phyloP scores from a whole-genome alignment of 2,329 filamentous ascomycete genomes.

The Emericellopsis atlantica region DNA sequence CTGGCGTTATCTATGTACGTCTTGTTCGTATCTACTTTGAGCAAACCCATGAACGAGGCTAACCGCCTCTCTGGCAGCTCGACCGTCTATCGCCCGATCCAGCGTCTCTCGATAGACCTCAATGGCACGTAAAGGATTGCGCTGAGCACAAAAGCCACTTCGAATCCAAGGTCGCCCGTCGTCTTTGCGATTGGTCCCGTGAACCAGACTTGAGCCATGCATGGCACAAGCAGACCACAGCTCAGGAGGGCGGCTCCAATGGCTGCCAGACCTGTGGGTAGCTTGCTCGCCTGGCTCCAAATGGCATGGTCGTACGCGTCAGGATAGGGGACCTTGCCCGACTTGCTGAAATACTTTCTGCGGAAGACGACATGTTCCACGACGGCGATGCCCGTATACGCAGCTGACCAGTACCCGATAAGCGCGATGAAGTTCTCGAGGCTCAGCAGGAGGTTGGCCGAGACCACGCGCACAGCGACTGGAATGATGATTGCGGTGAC shows the following conservation, averaged over 20 bases:
- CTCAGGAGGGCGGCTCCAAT: slow-evolving; percentile 30
- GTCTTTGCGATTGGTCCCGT: slow-evolving; percentile 44
- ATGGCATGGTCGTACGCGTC: slow-evolving; percentile 29
- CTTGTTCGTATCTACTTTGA: too few relatives aligned
- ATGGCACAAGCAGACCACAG: slow-evolving; percentile 41
- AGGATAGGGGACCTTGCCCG: slow-evolving; percentile 18
- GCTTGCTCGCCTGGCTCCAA: slow-evolving; percentile 30
- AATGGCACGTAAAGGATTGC: slow-evolving; percentile 33
- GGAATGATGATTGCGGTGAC: slow-evolving; percentile 48
- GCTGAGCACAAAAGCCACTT: slow-evolving; percentile 44
- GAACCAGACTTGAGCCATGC: slow-evolving; percentile 49
- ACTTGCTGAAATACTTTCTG: slow-evolving; percentile 5
- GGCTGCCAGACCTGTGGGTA: slow-evolving; percentile 35
- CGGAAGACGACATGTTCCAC: slow-evolving; percentile 37
- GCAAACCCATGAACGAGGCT: too few relatives aligned
- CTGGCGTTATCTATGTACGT: too few relatives aligned
- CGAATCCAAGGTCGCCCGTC: slow-evolving; percentile 55
- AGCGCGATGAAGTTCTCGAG: slow-evolving; percentile 44
- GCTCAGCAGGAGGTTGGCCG: slow-evolving; percentile 39
- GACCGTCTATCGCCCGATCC: slow-evolving; percentile 6
- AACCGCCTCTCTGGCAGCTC: too few relatives aligned
- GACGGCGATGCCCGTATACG: slow-evolving; percentile 36
- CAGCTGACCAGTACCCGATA: slow-evolving; percentile 46
- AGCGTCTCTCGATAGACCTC: slow-evolving; percentile 28
- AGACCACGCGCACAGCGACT: slow-evolving; percentile 39